These are phyloP conservation scores for Angomonas deanei DNA, from an alignment of 208 protist genomes.

Conservation along the genomic window DNA sequence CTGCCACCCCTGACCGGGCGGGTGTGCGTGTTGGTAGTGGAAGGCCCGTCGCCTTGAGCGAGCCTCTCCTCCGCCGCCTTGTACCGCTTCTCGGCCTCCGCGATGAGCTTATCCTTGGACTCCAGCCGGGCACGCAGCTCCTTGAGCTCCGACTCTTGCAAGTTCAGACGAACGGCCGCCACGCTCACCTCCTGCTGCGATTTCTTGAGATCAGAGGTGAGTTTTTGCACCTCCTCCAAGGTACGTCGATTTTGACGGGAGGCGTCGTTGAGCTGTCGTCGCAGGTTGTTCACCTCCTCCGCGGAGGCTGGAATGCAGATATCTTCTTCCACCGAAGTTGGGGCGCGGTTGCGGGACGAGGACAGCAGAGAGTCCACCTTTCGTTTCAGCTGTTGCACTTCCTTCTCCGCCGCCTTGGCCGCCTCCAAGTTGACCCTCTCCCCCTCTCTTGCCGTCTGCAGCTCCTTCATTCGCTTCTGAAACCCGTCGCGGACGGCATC, in stretches of 20 bases:
- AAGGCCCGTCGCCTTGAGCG: background rate
- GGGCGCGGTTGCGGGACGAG: background rate
- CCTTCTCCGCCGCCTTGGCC: slow-evolving; percentile 19
- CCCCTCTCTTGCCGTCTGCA: slow-evolving; percentile 8
- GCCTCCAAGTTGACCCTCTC: slow-evolving; percentile 16
- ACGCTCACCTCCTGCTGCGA: slow-evolving; percentile 9
- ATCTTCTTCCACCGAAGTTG: slow-evolving; percentile 1
- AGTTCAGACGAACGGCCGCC: background rate
- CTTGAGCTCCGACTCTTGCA: slow-evolving; percentile 11
- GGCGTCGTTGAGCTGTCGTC: slow-evolving; percentile 17
- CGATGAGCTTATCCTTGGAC: slow-evolving; percentile 8
- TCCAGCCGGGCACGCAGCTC: background rate
- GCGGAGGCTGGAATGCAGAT: slow-evolving; percentile 27
- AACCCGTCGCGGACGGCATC: slow-evolving; percentile 34
- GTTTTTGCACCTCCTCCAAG: slow-evolving; percentile 11
- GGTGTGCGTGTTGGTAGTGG: background rate
- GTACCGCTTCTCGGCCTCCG: background rate
- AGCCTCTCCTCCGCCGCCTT: background rate
- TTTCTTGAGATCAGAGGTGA: slow-evolving; percentile 9
- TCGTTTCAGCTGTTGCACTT: slow-evolving; percentile 19
- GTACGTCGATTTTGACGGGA: slow-evolving; percentile 13
- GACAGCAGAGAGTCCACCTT: background rate
- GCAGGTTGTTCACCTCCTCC: slow-evolving; percentile 22
- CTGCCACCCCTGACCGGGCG: slow-evolving; percentile 13
- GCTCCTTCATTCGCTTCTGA: slow-evolving; percentile 19